These are phyloP conservation scores for Begonia peltatifolia DNA, from an alignment of 306 rosid species.

Conservation along the genomic window DNA sequence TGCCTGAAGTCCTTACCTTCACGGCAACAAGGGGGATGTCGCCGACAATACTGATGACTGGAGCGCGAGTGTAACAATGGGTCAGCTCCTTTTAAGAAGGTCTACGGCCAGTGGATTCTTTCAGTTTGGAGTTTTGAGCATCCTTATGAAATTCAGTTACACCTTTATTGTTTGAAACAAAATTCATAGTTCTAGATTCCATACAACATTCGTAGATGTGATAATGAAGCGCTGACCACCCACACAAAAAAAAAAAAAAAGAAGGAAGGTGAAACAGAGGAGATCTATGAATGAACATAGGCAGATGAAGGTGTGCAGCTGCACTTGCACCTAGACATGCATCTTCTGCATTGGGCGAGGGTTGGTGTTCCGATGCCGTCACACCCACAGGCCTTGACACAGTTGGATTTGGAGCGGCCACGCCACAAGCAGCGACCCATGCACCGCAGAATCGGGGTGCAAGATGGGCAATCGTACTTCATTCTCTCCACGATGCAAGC, in stretches of 20 bases:
- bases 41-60: too few species aligned
- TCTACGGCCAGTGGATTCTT: too few species aligned
- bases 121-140: too few species aligned
- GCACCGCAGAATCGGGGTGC: constrained; percentile 52
- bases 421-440: constrained; percentile 80
- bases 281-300: not conserved
- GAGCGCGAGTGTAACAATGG: too few species aligned
- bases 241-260: too few species aligned
- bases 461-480: constrained; percentile 41
- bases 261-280: not conserved
- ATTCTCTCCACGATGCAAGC: constrained; percentile 44
- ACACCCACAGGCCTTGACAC: constrained; percentile 38
- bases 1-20: too few species aligned
- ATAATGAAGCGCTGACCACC: too few species aligned
- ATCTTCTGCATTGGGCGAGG: constrained; percentile 54
- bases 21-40: too few species aligned
- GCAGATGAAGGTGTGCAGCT: constrained; percentile 29
- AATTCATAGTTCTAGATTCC: not conserved
- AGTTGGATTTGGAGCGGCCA: constrained; percentile 32
- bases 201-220: not conserved
- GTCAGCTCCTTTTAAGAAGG: too few species aligned
- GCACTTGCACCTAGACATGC: constrained; percentile 77
- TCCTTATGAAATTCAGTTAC: too few species aligned
- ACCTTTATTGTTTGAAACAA: not conserved
- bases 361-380: constrained; percentile 23